Base-by-base conservation (phyloP, 2,329 filamentous ascomycete species). In the Knufia petricola region DNA sequence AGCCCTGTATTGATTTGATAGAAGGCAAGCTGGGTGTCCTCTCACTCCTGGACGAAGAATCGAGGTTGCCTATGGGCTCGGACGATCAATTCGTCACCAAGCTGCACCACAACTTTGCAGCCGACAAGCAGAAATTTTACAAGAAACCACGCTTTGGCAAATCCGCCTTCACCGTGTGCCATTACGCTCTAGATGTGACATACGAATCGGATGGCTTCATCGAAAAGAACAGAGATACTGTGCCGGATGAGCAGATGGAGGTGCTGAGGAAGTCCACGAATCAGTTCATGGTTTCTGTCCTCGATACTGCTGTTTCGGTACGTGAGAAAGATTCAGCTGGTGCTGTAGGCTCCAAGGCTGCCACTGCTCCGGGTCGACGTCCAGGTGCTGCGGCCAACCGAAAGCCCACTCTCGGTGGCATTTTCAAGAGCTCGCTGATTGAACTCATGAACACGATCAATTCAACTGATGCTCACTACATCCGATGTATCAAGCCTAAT, bases 141-240 rank as follows among this genome's bases (percentile, higher is more conserved):
- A 96, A 95, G 75, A 98, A 96, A 71, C 92, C 92, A 4, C 80
- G 92, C 50, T 98, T 98, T 60, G 92, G 92, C 58, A 96, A 96
- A 69, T 95, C 89, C 12, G 78, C 92, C 1, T 98, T 98, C 70
- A 96, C 92, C 6, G 89, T 98, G 54, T 96, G 90, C 67, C 94
- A 98, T 69, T 98, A 98, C 69, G 92, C 92, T 46, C 77, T 98
- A 49, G 92, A 98, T 61, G 92, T 98, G 59, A 96, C 90, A 15
- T 98, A 98, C 65, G 92, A 98, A 68, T 96, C 90, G 1, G 92
- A 98, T 60, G 92, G 92, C 40, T 98, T 98, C 69, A 95, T 98
- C 61, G 94, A 98, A 67, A 98, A 98, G 78, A 98, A 98, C 69
- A 82, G 92, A 66, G 92, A 98, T 67, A 98, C 94, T 17, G 92